Evolutionary conservation across 768 basidiomycete genomes (phyloP).

Genomic region (Amanita inopinata): DNA sequence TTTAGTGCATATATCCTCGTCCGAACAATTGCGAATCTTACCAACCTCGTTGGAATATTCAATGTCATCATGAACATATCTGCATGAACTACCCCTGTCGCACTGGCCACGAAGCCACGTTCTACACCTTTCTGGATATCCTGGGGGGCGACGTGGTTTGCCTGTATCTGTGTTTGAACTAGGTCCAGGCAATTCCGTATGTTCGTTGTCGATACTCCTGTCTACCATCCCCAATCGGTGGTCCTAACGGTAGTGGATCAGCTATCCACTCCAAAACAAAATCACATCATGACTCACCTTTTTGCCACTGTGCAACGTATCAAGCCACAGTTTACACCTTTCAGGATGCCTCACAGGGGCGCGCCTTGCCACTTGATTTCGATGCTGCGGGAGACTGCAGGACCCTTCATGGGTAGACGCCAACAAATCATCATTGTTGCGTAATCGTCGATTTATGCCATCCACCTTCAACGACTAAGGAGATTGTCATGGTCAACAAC

Average conservation of each 20-base stretch:
- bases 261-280: background rate
- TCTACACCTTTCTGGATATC: constrained; percentile 16
- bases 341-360: background rate
- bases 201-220: too few relatives aligned
- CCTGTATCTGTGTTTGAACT: background rate
- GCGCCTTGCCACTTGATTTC: background rate
- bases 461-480: too few relatives aligned
- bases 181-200: too few relatives aligned
- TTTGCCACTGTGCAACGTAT: background rate
- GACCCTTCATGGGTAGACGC: too few relatives aligned
- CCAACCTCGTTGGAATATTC: constrained; percentile 22
- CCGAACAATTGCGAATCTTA: background rate
- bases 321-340: background rate
- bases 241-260: too few relatives aligned
- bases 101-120: constrained; percentile 21
- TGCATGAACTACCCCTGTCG: constrained; percentile 18
- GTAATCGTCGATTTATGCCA: too few relatives aligned
- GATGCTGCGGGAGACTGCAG: too few relatives aligned
- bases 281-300: background rate
- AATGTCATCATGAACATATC: constrained; percentile 21
- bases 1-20: background rate
- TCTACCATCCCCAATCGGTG: background rate
- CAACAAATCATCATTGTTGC: too few relatives aligned
- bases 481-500: too few relatives aligned
- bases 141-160: background rate